phyloP scores from a whole-genome alignment of 108 stramenopile genomes.

The Craspedostauros australis region DNA sequence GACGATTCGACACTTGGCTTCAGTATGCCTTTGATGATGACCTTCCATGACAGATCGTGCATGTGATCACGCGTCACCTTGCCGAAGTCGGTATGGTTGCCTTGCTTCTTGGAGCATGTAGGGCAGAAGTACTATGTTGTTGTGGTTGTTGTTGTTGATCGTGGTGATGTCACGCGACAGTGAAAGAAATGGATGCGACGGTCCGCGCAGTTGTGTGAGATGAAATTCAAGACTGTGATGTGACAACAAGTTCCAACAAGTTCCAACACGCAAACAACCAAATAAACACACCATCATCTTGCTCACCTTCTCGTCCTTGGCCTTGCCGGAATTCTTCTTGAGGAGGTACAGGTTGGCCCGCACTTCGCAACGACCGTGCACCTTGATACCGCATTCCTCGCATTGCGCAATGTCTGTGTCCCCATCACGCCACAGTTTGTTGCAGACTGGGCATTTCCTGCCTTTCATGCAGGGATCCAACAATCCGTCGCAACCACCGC shows the following conservation, averaged over 20 bases:
- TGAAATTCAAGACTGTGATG: too few relatives aligned
- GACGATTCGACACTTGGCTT: slow-evolving; percentile 7
- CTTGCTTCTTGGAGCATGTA: slow-evolving; percentile 22
- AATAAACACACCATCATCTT: not conserved
- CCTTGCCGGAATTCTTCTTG: not conserved
- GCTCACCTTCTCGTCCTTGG: not conserved
- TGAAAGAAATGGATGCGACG: not conserved
- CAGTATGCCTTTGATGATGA: slow-evolving; percentile 15
- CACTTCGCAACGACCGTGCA: slow-evolving; percentile 31
- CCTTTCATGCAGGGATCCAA: slow-evolving; percentile 13
- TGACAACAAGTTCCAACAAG: too few relatives aligned
- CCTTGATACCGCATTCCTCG: slow-evolving; percentile 20
- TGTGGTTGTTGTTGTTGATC: not conserved
- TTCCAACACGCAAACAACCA: too few relatives aligned
- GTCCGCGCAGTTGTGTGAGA: too few relatives aligned
- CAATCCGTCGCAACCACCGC: slow-evolving; percentile 59
- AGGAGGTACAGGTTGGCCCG: slow-evolving; percentile 18
- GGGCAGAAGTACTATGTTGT: slow-evolving; percentile 34
- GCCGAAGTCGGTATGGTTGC: slow-evolving; percentile 11
- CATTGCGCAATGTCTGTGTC: slow-evolving; percentile 45
- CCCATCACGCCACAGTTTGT: slow-evolving; percentile 29
- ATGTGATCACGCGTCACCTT: slow-evolving; percentile 29
- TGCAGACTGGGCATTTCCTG: slow-evolving; percentile 38
- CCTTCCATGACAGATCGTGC: slow-evolving; percentile 23
- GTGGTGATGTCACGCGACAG: not conserved